These are phyloP conservation scores for Magnolia changhungtana DNA, from an alignment of 164 flowering plant genomes.

Conservation along the genomic window DNA sequence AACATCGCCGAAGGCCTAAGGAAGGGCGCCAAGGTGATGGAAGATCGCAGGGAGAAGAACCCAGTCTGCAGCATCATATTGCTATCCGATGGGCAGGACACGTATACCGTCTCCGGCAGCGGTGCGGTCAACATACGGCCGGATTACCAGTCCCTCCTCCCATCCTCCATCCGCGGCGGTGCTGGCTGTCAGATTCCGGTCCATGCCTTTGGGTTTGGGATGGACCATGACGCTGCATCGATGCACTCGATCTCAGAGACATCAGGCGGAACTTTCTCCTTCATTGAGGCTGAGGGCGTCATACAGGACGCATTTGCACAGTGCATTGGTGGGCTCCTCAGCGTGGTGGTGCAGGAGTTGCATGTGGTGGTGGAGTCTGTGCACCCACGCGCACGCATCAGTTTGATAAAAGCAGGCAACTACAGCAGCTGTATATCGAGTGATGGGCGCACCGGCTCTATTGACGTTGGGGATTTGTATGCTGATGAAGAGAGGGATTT, in stretches of 20 bases:
- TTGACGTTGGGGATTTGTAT: slow-evolving; percentile 80
- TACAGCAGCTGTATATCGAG: slow-evolving; percentile 36
- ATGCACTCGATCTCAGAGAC: slow-evolving; percentile 88
- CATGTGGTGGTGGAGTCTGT: slow-evolving; percentile 52
- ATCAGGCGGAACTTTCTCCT: slow-evolving; percentile 96
- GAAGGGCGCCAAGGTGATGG: slow-evolving; percentile 76
- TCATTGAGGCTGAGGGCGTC: slow-evolving; percentile 76
- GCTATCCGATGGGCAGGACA: slow-evolving; percentile 97
- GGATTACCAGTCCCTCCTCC: slow-evolving; percentile 59
- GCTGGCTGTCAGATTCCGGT: slow-evolving; percentile 62
- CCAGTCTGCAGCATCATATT: slow-evolving; percentile 79
- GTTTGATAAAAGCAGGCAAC: slow-evolving; percentile 75
- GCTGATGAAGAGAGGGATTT: slow-evolving; percentile 96
- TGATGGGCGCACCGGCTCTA: slow-evolving; percentile 39
- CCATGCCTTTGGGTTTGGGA: slow-evolving; percentile 91
- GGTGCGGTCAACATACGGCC: slow-evolving; percentile 24
- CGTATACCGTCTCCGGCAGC: slow-evolving; percentile 44
- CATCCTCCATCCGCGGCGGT: slow-evolving; percentile 37
- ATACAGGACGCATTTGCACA: slow-evolving; percentile 99
- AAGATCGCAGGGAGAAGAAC: slow-evolving; percentile 71
- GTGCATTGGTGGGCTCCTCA: slow-evolving; percentile 91
- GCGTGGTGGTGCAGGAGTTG: slow-evolving; percentile 80
- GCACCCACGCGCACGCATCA: slow-evolving; percentile 41
- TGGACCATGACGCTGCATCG: slow-evolving; percentile 81
- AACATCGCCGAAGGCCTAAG: slow-evolving; percentile 88